Evolutionary conservation across 495 filamentous ascomycete genomes (phyloP).

Genomic region (Chaetomium fimeti): DNA sequence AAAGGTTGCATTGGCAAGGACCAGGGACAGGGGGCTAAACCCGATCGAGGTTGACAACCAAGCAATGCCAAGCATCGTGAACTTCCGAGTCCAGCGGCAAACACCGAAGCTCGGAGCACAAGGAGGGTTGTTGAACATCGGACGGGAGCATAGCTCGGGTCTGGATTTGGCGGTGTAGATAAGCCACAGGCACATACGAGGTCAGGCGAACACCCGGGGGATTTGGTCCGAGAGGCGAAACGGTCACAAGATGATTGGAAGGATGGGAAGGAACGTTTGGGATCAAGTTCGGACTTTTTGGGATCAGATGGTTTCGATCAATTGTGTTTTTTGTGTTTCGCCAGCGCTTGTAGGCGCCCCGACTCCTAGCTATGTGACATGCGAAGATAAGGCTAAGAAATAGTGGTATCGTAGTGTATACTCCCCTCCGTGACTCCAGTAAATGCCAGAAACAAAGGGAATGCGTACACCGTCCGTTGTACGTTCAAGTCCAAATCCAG

Average conservation of each 20-base stretch:
- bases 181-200: no score
- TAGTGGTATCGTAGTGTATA: constrained; percentile 12
- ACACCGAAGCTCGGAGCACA: background rate
- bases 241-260: no score
- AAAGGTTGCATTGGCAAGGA: background rate
- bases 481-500: background rate
- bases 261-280: background rate
- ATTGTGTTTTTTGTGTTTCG: constrained; percentile 1
- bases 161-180: background rate
- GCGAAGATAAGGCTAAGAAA: background rate
- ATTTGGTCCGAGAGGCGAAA: no score
- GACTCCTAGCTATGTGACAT: background rate
- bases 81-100: background rate
- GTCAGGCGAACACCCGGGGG: no score
- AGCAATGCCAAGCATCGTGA: background rate
- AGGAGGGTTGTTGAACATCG: background rate
- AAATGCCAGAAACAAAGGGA: constrained; percentile 11
- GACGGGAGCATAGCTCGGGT: background rate
- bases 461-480: constrained; percentile 1
- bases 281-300: background rate
- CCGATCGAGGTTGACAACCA: background rate
- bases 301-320: background rate
- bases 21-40: background rate
- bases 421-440: constrained; percentile 8
- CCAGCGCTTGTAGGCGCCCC: constrained; percentile 1